Base-by-base conservation (phyloP, 2,329 filamentous ascomycete genomes). In the Hymenoscyphus repandus region DNA sequence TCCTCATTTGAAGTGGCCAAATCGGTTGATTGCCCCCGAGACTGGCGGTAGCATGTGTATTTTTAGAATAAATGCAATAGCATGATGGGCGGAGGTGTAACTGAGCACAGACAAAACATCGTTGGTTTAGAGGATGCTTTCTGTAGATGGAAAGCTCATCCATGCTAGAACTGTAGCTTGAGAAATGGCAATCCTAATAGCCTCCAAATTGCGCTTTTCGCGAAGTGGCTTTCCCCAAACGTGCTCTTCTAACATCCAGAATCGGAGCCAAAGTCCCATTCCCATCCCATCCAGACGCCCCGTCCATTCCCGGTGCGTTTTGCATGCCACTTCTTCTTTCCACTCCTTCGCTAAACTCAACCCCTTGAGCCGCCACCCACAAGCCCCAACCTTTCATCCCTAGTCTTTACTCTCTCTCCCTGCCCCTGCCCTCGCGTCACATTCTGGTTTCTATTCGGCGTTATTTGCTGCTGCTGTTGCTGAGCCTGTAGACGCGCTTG, bases 301-400 rank as follows among this genome's bases (percentile, higher is more conserved):
- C 13, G 17, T 32, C 5, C 18, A 36, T 7, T n/a, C 3, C 27
- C 22, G 30, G 6, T 15, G 13, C 13, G 4, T 6, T n/a, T 30
- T 30, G 17, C 12, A 6, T 12, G 4, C n/a, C 33, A 27, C 7
- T 40, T 22, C 13, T 13, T 5, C 15, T 13, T 6, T 38, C 32
- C 13, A 36, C 32, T 33, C 10, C 20, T 20, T 42, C 30, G 18
- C 11, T 17, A 17, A n/a, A 10, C 32, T 50, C 45, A 57, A 48
- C 42, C 51, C 46, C 56, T 54, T 51, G 45, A 59, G 30, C 57
- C 60, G 11, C 59, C 57, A 18, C 58, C 56, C 18, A 50, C 57
- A 40, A 68, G 47, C 5, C 68, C 68, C 30, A 70, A 57, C 51
- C 68, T 64, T 55, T 70, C 68, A 31, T 69, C 68, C 50, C 67